phyloP scores from a whole-genome alignment of 371 early-diverging fungal genomes.

The Mortierella sp. region DNA sequence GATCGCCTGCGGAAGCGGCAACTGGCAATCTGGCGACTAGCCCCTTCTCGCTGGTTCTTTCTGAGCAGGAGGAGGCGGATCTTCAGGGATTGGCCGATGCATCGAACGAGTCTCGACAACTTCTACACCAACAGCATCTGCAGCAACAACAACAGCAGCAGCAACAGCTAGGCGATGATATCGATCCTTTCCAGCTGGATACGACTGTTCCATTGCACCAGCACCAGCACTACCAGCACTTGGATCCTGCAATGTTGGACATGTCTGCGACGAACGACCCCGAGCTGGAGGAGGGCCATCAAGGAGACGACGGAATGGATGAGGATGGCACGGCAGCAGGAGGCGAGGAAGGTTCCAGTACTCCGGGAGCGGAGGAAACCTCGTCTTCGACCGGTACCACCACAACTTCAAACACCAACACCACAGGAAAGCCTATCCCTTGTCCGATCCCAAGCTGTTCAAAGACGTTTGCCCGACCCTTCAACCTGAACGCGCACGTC shows the following conservation, averaged over 20 bases:
- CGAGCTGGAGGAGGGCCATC: constrained; percentile 21
- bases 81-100: constrained; percentile 38
- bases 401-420: constrained; percentile 9
- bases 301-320: constrained; percentile 26
- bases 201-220: constrained; percentile 26
- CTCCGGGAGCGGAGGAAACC: not conserved
- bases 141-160: not conserved
- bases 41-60: constrained; percentile 35
- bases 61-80: constrained; percentile 47
- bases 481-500: constrained; percentile 52
- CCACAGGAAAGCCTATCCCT: constrained; percentile 40
- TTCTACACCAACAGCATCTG: not conserved
- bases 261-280: constrained; percentile 21
- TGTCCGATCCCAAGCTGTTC: constrained; percentile 49
- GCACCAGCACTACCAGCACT: constrained; percentile 35
- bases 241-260: constrained; percentile 35
- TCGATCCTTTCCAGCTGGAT: constrained; percentile 41
- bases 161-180: constrained; percentile 16
- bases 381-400: not conserved
- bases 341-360: not conserved
- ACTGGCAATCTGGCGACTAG: constrained; percentile 15
- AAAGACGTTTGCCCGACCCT: constrained; percentile 45
- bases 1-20: constrained; percentile 6
- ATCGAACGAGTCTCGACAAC: not conserved
- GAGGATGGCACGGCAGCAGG: constrained; percentile 15